Conservation (phyloP, 2,329 filamentous ascomycete species). For the Aureobasidium sp. region DNA sequence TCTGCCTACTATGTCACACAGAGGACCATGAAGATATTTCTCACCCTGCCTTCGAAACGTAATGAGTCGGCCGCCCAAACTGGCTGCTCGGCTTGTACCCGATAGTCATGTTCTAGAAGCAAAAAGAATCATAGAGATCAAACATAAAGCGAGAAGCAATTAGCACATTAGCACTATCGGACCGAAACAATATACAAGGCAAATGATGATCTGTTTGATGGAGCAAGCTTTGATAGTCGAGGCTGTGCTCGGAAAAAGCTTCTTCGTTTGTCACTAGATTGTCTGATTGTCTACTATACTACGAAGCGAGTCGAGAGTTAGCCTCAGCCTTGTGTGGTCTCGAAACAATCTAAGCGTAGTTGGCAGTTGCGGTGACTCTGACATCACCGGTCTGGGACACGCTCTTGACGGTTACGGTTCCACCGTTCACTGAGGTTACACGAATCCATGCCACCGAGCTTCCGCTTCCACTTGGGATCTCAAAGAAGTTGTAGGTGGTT, state of each 20-base stretch:
- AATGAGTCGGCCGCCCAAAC: no score
- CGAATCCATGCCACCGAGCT: constrained; percentile 26
- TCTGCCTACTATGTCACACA: no score
- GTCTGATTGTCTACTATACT: neutral
- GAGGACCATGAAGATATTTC: no score
- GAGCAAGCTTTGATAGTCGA: no score
- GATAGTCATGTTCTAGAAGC: neutral
- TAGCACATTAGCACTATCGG: neutral
- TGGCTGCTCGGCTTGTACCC: no score
- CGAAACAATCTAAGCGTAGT: constrained; percentile 25
- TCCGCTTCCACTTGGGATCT: constrained; percentile 22
- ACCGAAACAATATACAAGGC: neutral
- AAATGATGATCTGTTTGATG: neutral
- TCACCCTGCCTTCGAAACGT: no score
- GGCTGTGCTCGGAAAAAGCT: neutral
- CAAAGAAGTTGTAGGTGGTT: constrained; percentile 30
- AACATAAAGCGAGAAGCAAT: neutral
- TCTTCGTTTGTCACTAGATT: neutral
- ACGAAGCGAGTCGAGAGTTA: neutral
- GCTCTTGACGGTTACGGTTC: constrained; percentile 23
- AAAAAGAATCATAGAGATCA: neutral
- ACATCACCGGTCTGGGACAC: constrained; percentile 26
- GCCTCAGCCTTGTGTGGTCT: no score
- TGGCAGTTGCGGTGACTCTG: constrained; percentile 25
- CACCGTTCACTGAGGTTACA: constrained; percentile 24